Conservation (phyloP, 2,329 filamentous ascomycete genomes). For the Aspergillus hiratsukae region DNA sequence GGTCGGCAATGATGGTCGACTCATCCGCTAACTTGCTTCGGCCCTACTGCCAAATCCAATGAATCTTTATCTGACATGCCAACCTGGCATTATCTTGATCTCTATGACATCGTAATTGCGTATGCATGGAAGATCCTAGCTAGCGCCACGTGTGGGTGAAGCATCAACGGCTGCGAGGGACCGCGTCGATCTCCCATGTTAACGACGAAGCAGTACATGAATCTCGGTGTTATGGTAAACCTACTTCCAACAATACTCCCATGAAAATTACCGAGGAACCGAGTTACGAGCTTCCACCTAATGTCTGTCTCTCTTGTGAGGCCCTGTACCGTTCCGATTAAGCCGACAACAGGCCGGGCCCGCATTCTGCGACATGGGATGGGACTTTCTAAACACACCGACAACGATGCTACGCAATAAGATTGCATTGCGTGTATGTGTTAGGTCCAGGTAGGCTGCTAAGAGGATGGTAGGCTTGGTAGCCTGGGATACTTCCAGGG, state of each 20-base stretch:
- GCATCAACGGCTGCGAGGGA: constrained; percentile 36
- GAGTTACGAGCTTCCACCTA: not conserved
- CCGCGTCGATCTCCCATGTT: constrained; percentile 36
- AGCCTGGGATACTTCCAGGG: not conserved
- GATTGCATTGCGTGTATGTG: not conserved
- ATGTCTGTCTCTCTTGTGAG: not conserved
- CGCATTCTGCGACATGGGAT: not conserved
- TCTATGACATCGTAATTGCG: constrained; percentile 7
- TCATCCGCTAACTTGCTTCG: not conserved
- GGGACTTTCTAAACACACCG: not conserved
- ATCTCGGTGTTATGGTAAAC: constrained; percentile 14
- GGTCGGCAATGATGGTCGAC: not conserved
- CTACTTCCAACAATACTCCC: constrained; percentile 18
- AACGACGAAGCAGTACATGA: constrained; percentile 16
- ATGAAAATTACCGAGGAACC: constrained; percentile 11
- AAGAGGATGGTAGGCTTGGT: not conserved
- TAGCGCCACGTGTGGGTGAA: constrained; percentile 37
- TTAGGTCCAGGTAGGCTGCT: not conserved
- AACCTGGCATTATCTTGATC: constrained; percentile 3
- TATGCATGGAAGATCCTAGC: constrained; percentile 34
- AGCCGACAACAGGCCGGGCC: constrained; percentile 2
- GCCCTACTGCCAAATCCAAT: not conserved
- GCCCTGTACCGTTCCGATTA: constrained; percentile 1
- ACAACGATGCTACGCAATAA: not conserved
- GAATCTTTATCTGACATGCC: not conserved